Evolutionary conservation across 1,139 yeast species (phyloP).

Genomic region (Candida sanyaensis): DNA sequence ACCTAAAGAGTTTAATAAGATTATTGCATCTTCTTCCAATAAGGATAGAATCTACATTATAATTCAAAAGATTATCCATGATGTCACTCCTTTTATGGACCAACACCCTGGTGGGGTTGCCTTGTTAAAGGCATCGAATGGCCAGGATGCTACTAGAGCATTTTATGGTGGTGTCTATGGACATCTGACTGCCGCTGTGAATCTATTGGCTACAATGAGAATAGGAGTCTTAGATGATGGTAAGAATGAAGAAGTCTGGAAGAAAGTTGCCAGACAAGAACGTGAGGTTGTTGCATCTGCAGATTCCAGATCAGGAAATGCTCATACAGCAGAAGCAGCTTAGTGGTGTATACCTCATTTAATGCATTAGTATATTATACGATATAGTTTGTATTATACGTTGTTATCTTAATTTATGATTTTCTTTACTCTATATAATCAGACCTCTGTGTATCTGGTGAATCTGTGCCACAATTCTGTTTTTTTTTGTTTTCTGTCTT

Average conservation of each 20-base stretch:
- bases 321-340: slow-evolving; percentile 49
- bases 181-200: slow-evolving; percentile 74
- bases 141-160: slow-evolving; percentile 72
- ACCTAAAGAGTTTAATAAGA: slow-evolving; percentile 50
- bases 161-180: slow-evolving; percentile 76
- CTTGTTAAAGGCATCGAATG: slow-evolving; percentile 60
- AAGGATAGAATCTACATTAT: slow-evolving; percentile 44
- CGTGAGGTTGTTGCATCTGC: slow-evolving; percentile 31
- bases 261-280: slow-evolving; percentile 45
- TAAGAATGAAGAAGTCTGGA: slow-evolving; percentile 84
- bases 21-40: slow-evolving; percentile 36
- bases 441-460: no score
- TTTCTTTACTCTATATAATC: no score
- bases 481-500: no score
- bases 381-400: no score
- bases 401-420: no score
- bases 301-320: slow-evolving; percentile 23
- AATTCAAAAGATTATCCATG: slow-evolving; percentile 63
- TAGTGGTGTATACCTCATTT: slow-evolving; percentile 12
- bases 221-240: slow-evolving; percentile 77
- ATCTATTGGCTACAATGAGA: slow-evolving; percentile 73
- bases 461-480: no score
- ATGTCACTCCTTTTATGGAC: slow-evolving; percentile 69
- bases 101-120: slow-evolving; percentile 77
- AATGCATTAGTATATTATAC: no score